A percentile compares a stretch with the other conserved stretches of the same genome.
Conservation (phyloP, 352 stramenopile genomes). For the Pelagophyceae sp. region DNA sequence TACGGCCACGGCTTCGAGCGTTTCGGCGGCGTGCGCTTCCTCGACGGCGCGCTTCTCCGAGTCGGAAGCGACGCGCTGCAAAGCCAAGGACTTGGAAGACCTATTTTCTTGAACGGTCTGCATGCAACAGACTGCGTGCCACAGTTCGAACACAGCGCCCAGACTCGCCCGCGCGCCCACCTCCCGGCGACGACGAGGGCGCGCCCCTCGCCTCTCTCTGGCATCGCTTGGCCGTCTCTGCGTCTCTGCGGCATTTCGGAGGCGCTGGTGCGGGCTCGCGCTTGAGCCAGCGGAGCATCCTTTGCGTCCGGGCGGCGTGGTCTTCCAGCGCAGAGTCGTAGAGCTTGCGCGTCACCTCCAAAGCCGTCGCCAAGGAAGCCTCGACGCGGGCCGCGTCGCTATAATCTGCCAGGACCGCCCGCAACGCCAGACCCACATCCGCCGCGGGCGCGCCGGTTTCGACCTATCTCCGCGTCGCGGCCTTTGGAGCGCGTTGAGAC, state of each 20-base stretch:
- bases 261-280: background rate
- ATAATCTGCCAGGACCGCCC: background rate
- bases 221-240: too few species aligned
- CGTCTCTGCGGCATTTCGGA: background rate
- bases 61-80: too few species aligned
- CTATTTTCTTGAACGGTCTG: too few species aligned
- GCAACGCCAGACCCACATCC: background rate
- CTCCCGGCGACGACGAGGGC: too few species aligned
- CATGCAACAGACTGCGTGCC: too few species aligned
- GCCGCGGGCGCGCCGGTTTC: background rate
- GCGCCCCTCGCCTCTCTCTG: too few species aligned
- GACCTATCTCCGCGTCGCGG: background rate
- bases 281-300: background rate
- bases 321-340: background rate
- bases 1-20: too few species aligned
- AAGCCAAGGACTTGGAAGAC: too few species aligned
- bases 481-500: background rate
- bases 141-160: too few species aligned
- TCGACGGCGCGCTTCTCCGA: too few species aligned
- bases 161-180: too few species aligned
- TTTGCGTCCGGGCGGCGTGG: constrained; percentile 4
- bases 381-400: background rate
- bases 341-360: background rate
- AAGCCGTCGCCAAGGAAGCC: background rate
- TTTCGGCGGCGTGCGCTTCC: too few species aligned